These are phyloP conservation scores for Penicillium capsulatum DNA, from an alignment of 2,329 filamentous ascomycete genomes.

Conservation along the genomic window DNA sequence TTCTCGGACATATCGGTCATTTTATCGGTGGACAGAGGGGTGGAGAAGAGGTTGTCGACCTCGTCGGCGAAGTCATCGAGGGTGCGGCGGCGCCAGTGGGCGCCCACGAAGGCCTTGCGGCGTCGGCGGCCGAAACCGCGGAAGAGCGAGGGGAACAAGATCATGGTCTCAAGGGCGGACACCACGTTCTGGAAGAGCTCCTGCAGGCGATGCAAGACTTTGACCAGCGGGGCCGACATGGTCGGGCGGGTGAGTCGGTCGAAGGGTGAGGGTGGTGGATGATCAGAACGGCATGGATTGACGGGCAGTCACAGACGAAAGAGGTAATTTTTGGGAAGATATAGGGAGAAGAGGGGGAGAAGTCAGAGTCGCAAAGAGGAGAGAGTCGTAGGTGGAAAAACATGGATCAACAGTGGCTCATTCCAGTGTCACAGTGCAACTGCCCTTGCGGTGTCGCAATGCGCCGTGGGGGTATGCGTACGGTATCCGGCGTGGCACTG, in stretches of 20 bases:
- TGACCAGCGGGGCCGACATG: conserved; percentile 37
- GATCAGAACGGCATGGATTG: conserved; percentile 7
- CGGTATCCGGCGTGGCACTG: conserved; percentile 5
- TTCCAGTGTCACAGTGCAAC: conserved; percentile 28
- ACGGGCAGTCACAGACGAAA: conserved; percentile 14
- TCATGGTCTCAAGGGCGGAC: conserved; percentile 38
- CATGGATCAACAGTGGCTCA: conserved; percentile 29
- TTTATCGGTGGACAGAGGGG: conserved; percentile 33
- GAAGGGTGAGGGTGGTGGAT: conserved; percentile 1
- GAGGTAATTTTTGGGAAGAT: conserved; percentile 13
- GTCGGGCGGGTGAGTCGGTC: conserved; percentile 10
- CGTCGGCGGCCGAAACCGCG: conserved; percentile 30
- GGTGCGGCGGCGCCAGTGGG: conserved; percentile 35
- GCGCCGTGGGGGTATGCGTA: conserved; percentile 14
- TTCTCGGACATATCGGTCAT: conserved; percentile 45
- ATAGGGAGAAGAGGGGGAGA: conserved; percentile 8
- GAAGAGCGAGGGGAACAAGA: conserved; percentile 40
- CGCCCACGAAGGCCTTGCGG: conserved; percentile 32
- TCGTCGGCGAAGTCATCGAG: conserved; percentile 40
- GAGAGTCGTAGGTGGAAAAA: conserved; percentile 9
- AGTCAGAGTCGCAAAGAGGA: conserved; percentile 2
- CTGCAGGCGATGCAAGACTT: conserved; percentile 40
- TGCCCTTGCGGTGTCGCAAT: conserved; percentile 26
- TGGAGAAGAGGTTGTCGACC: conserved; percentile 36
- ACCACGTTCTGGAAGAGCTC: conserved; percentile 41